Evolutionary conservation across 768 basidiomycete species (phyloP).

Genomic region (Scleroderma bovista): DNA sequence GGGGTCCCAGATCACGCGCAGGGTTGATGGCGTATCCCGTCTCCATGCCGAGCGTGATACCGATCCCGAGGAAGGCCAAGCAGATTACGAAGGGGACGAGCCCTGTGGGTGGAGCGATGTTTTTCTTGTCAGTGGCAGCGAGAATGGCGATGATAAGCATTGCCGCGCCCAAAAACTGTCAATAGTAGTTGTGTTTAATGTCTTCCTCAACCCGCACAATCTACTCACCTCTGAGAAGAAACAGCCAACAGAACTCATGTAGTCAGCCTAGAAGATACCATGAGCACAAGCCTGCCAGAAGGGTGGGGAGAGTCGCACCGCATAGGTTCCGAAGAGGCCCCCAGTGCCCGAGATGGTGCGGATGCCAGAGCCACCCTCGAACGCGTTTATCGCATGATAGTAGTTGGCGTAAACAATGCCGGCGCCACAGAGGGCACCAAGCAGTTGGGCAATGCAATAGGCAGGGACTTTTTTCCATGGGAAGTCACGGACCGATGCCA

Average conservation of each 20-base stretch:
- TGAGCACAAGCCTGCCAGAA: conserved; percentile 7
- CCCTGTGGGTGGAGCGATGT: conserved; percentile 42
- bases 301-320: conserved; percentile 36
- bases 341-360: conserved; percentile 58
- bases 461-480: conserved; percentile 77
- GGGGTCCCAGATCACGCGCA: conserved; percentile 67
- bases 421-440: conserved; percentile 57
- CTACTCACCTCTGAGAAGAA: conserved; percentile 43
- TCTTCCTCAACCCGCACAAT: background rate
- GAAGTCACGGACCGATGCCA: conserved; percentile 67
- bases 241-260: conserved; percentile 37
- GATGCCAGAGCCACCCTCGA: conserved; percentile 49
- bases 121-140: conserved; percentile 48
- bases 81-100: conserved; percentile 53
- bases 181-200: background rate
- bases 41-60: conserved; percentile 53
- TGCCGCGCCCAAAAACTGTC: conserved; percentile 50
- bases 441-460: conserved; percentile 59
- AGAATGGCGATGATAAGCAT: conserved; percentile 52
- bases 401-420: conserved; percentile 60
- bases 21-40: conserved; percentile 67
- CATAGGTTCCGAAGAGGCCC: conserved; percentile 53
- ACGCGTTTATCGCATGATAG: conserved; percentile 58
- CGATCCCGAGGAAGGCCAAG: conserved; percentile 54
- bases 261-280: conserved; percentile 27